These are phyloP conservation scores for Geotrichum fermentans DNA, from an alignment of 1,139 yeast species.

Conservation along the genomic window DNA sequence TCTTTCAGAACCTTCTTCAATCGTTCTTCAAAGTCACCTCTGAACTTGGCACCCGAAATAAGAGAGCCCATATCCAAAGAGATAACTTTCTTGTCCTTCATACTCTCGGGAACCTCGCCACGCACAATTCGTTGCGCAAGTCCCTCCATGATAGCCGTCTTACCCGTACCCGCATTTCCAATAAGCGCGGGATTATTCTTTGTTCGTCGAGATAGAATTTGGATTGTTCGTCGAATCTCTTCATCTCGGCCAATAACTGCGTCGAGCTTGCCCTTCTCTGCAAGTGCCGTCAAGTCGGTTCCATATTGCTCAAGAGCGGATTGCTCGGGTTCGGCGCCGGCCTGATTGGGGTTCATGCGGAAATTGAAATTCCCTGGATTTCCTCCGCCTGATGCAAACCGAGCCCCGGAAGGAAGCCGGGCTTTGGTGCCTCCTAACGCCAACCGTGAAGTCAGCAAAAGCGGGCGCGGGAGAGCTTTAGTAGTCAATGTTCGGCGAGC, in stretches of 20 bases:
- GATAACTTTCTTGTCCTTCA: constrained; percentile 77
- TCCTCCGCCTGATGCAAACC: constrained; percentile 14
- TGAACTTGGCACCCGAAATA: constrained; percentile 88
- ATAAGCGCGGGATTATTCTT: constrained; percentile 91
- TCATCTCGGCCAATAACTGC: constrained; percentile 97
- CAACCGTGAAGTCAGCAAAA: neutral
- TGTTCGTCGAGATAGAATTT: constrained; percentile 83
- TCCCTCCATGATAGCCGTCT: constrained; percentile 94
- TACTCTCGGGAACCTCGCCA: constrained; percentile 90
- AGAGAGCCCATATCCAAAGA: constrained; percentile 84
- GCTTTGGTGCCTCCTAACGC: neutral
- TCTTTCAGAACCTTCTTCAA: constrained; percentile 79
- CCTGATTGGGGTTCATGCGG: constrained; percentile 20
- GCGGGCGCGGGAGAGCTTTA: neutral
- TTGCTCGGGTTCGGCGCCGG: constrained; percentile 47
- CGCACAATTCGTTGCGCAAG: constrained; percentile 86
- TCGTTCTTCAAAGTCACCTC: constrained; percentile 94
- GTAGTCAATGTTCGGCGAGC: neutral
- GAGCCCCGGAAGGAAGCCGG: neutral
- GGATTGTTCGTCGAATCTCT: constrained; percentile 87
- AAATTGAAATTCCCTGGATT: constrained; percentile 18
- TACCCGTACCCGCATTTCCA: constrained; percentile 97
- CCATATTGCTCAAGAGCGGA: constrained; percentile 82
- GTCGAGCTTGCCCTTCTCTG: constrained; percentile 84
- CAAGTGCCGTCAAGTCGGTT: constrained; percentile 79